Base-by-base conservation (phyloP, 2,329 filamentous ascomycete species). In the Ascomycota sp. region DNA sequence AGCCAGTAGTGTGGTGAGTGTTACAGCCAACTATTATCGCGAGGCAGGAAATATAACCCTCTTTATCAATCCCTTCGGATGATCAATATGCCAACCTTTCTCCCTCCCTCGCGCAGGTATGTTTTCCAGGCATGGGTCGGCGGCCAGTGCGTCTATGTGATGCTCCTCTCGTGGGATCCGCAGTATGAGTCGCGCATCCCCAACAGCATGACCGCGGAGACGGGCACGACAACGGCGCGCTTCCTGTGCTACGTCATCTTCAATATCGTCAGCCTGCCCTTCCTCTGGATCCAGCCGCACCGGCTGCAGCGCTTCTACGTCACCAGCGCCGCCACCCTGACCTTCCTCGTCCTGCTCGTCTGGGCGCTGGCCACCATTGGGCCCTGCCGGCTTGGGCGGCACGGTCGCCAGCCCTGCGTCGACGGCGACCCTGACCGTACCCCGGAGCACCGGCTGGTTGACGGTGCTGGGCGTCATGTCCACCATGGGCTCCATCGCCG, bases 41-140 rank as follows among this genome's bases (percentile, higher is more conserved):
- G n/a, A n/a, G n/a, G n/a, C n/a, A n/a, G n/a, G n/a, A n/a, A n/a
- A n/a, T n/a, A n/a, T n/a, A n/a, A n/a, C n/a, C n/a, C n/a, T n/a
- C n/a, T n/a, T n/a, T n/a, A n/a, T n/a, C n/a, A n/a, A n/a, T n/a
- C n/a, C n/a, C n/a, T n/a, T n/a, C n/a, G n/a, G n/a, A n/a, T n/a
- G n/a, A n/a, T n/a, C n/a, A n/a, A n/a, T n/a, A n/a, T n/a, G n/a
- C n/a, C n/a, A n/a, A n/a, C n/a, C n/a, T n/a, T n/a, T n/a, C n/a
- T n/a, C n/a, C n/a, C n/a, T 19, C 9, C 7, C 15, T 6, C 12
- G 15, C 2, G 28, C 19, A 51, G 51, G 52, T 55, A 56, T 30
- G 55, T 49, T 11, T 57, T 60, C 33, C 56, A 59, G 30, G 51
- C 56, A 4, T 61, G 56, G 53, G 52, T 59, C 25, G 58, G 58